Conservation (phyloP, 768 basidiomycete species). For the Psilocybe tampanensis region DNA sequence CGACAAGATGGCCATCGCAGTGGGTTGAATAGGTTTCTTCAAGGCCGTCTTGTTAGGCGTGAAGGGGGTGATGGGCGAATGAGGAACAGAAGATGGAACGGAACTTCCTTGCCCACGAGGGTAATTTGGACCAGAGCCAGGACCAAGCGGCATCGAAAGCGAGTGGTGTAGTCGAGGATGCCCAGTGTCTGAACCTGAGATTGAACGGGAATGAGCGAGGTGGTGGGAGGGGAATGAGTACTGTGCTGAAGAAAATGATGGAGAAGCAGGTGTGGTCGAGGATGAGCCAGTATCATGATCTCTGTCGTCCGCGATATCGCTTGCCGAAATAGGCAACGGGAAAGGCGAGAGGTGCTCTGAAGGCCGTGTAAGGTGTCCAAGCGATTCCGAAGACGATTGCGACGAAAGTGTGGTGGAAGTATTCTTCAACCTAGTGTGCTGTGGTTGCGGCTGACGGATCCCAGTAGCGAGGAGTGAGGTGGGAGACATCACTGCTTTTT, state of each 20-base stretch:
- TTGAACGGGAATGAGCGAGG: conserved; percentile 9
- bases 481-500: neutral
- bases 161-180: conserved; percentile 12
- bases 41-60: neutral
- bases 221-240: neutral
- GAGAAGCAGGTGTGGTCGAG: conserved; percentile 13
- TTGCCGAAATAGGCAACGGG: neutral
- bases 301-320: neutral
- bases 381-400: conserved; percentile 11
- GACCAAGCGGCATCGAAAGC: conserved; percentile 13
- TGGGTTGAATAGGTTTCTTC: conserved; percentile 4
- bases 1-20: conserved; percentile 19
- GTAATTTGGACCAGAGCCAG: neutral
- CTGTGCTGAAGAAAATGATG: neutral
- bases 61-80: conserved; percentile 1
- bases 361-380: neutral
- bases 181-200: conserved; percentile 2
- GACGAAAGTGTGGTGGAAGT: conserved; percentile 6
- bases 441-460: neutral
- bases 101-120: neutral
- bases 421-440: neutral
- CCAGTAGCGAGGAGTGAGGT: neutral
- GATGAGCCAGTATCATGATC: conserved; percentile 3
- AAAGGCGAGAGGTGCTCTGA: neutral
- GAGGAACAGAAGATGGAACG: conserved; percentile 6